A percentile compares a stretch with the other conserved stretches of the same genome.
Evolutionary conservation across 2,329 filamentous ascomycete species (phyloP).

Genomic region (Diplodia corticola): DNA sequence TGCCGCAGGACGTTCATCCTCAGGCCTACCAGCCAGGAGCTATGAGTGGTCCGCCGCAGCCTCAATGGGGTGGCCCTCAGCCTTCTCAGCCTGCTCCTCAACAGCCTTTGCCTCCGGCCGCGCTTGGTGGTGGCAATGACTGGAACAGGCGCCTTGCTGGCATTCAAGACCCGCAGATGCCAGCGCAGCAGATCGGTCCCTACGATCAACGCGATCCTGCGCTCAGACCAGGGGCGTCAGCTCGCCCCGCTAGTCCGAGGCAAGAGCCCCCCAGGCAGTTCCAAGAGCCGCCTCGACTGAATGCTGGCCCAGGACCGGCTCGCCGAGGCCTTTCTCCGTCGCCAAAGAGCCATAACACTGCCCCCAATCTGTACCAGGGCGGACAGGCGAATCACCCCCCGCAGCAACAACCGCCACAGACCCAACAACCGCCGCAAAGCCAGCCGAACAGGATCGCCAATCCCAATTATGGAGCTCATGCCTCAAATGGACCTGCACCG

Average conservation of each 20-base stretch:
- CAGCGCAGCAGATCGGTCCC: slow-evolving; percentile 75
- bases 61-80: slow-evolving; percentile 83
- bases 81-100: slow-evolving; percentile 60
- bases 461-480: slow-evolving; percentile 49
- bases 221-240: slow-evolving; percentile 61
- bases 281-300: slow-evolving; percentile 62
- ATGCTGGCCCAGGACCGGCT: slow-evolving; percentile 45
- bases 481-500: slow-evolving; percentile 49
- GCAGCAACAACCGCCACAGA: slow-evolving; percentile 33
- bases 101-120: slow-evolving; percentile 62
- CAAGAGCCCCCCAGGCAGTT: slow-evolving; percentile 71
- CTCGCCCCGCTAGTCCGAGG: slow-evolving; percentile 73
- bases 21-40: slow-evolving; percentile 86
- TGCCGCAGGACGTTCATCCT: slow-evolving; percentile 93
- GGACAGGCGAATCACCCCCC: slow-evolving; percentile 29
- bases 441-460: slow-evolving; percentile 50
- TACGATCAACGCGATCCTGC: slow-evolving; percentile 75
- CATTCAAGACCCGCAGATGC: slow-evolving; percentile 62
- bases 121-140: slow-evolving; percentile 49
- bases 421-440: slow-evolving; percentile 48
- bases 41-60: slow-evolving; percentile 79
- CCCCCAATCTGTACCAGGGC: slow-evolving; percentile 53
- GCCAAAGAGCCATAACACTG: slow-evolving; percentile 58
- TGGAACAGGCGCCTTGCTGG: slow-evolving; percentile 73
- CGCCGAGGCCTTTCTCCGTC: slow-evolving; percentile 59